Conservation (phyloP, 1,284 basidiomycete species). For the Pyrrhoderma noxium region DNA sequence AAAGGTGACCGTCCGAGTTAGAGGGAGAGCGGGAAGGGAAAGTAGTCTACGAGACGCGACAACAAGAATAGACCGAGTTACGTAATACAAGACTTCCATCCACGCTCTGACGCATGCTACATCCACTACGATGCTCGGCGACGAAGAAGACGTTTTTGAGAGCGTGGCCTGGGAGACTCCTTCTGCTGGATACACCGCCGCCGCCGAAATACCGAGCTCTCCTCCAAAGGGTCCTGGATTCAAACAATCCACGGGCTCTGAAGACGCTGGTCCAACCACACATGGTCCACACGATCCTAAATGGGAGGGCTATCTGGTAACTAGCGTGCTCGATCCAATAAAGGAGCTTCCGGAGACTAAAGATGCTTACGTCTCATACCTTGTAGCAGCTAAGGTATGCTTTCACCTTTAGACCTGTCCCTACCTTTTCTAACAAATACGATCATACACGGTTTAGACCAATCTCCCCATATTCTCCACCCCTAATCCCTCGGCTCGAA, state of each 20-base stretch:
- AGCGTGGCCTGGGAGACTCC: conserved; percentile 81
- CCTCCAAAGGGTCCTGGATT: conserved; percentile 60
- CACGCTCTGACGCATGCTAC: not conserved
- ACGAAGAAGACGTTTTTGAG: conserved; percentile 81
- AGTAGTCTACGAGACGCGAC: not conserved
- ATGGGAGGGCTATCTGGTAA: conserved; percentile 86
- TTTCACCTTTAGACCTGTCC: not conserved
- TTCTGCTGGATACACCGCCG: conserved; percentile 41
- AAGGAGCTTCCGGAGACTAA: conserved; percentile 96
- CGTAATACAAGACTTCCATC: not conserved
- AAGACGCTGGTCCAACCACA: conserved; percentile 47
- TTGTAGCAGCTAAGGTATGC: conserved; percentile 81
- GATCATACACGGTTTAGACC: conserved; percentile 55
- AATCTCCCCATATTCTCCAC: conserved; percentile 76
- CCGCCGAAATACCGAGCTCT: conserved; percentile 25
- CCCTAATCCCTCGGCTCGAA: conserved; percentile 63
- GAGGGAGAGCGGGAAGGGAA: not conserved
- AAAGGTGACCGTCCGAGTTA: conserved; percentile 5
- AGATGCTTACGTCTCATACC: conserved; percentile 93
- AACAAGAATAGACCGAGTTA: not conserved
- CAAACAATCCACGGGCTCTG: conserved; percentile 55
- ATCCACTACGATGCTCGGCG: conserved; percentile 50
- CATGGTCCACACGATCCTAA: conserved; percentile 66
- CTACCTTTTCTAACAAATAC: not conserved
- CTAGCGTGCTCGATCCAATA: conserved; percentile 84